Conservation (phyloP, 2,329 filamentous ascomycete species). For the Paecilomyces fulvus region DNA sequence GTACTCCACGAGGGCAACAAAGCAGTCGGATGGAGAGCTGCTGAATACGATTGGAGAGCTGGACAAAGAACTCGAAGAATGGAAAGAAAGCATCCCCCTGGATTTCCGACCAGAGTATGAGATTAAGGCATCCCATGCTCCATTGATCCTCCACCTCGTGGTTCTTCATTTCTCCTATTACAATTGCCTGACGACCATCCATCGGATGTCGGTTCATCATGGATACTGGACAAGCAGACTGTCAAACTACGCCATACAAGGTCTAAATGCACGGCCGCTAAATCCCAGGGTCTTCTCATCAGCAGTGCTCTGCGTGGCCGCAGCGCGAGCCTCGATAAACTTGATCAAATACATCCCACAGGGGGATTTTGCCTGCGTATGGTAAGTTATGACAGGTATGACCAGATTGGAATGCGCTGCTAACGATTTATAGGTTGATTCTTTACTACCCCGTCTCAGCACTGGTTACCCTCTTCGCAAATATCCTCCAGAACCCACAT, state of each 20-base stretch:
- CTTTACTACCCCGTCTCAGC: conserved; percentile 95
- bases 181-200: conserved; percentile 94
- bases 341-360: conserved; percentile 93
- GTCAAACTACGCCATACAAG: conserved; percentile 91
- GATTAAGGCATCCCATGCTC: conserved; percentile 86
- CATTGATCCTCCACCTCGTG: conserved; percentile 87
- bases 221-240: conserved; percentile 96
- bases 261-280: conserved; percentile 78
- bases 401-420: neutral
- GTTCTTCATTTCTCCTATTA: conserved; percentile 96
- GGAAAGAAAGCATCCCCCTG: conserved; percentile 91
- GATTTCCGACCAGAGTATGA: conserved; percentile 97
- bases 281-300: conserved; percentile 94
- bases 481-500: conserved; percentile 89
- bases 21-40: conserved; percentile 84
- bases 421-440: conserved; percentile 55
- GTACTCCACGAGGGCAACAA: conserved; percentile 86
- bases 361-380: conserved; percentile 89
- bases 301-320: conserved; percentile 83
- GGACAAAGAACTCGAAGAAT: conserved; percentile 80
- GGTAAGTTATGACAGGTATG: conserved; percentile 50
- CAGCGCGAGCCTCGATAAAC: conserved; percentile 85
- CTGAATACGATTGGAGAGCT: conserved; percentile 94
- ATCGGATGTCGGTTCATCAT: conserved; percentile 96
- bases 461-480: conserved; percentile 89